phyloP scores from a whole-genome alignment of 2,329 filamentous ascomycete genomes.

The Calonectria honghensis region DNA sequence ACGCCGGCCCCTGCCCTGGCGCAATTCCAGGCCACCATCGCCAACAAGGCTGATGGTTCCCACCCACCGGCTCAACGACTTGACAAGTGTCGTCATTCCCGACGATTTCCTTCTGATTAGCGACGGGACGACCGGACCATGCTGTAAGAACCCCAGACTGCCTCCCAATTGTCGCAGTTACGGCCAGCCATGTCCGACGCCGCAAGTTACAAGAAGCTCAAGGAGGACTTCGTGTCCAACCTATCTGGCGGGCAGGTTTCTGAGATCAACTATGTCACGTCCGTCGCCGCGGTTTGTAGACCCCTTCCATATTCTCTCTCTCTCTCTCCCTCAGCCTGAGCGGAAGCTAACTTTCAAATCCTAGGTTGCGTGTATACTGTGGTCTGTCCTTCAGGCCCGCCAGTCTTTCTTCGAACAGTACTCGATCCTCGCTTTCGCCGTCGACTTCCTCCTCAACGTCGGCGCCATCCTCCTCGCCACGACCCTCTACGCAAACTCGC shows the following conservation, averaged over 20 bases:
- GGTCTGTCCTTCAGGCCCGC: slow-evolving; percentile 90
- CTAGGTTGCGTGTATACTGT: slow-evolving; percentile 88
- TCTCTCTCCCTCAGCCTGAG: neutral
- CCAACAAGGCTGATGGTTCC: slow-evolving; percentile 51
- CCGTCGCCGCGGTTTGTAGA: slow-evolving; percentile 84
- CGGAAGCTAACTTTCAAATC: slow-evolving; percentile 42
- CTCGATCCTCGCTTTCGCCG: slow-evolving; percentile 77
- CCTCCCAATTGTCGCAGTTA: slow-evolving; percentile 12
- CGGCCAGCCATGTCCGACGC: slow-evolving; percentile 60
- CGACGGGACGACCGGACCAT: slow-evolving; percentile 32
- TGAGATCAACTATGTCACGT: slow-evolving; percentile 91
- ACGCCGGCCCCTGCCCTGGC: slow-evolving; percentile 27
- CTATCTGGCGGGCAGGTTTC: slow-evolving; percentile 87
- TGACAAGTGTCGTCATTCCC: slow-evolving; percentile 50
- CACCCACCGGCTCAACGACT: slow-evolving; percentile 41
- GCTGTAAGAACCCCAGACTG: slow-evolving; percentile 40
- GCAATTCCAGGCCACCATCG: slow-evolving; percentile 44
- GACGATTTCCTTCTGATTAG: slow-evolving; percentile 21
- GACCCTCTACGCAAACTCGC: slow-evolving; percentile 86
- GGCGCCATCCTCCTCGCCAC: slow-evolving; percentile 87
- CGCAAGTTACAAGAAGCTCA: slow-evolving; percentile 88
- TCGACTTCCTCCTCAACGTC: slow-evolving; percentile 93
- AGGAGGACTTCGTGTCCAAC: slow-evolving; percentile 97
- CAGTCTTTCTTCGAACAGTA: slow-evolving; percentile 89
- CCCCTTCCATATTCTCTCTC: slow-evolving; percentile 14